Base-by-base conservation (phyloP, 228 moss, liverwort and hornwort genomes). In the Sphagnum magellanicum region DNA sequence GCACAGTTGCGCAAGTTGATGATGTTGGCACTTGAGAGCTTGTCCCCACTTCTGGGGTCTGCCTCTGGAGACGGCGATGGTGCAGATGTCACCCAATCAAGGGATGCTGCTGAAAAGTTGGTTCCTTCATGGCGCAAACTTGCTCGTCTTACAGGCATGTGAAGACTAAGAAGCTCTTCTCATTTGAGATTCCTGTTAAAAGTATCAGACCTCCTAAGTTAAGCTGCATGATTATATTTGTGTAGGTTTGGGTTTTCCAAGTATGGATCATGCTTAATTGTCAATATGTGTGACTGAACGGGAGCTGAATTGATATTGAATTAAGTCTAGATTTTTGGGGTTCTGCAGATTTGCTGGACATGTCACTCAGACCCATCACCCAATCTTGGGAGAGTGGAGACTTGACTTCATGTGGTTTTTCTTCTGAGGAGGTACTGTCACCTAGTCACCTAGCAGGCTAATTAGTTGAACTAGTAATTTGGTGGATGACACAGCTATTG, bases 341-440 rank as follows among this genome's bases (percentile, higher is more conserved):
- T 32, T 61, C 62, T 70, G 69, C 87, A 87, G 87, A 87, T 78
- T 67, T 87, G 66, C 65, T 87, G 76, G 87, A 87, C 65, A 87
- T 87, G 87, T 87, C 87, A 16, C 78, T 87, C 66, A 80, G 81
- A 70, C 87, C 87, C 62, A 83, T 87, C 47, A 83, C 83, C 14
- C 87, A 83, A 52, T 76, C 87, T 53, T 87, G 87, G 87, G 87
- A 87, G 72, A 87, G 68, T 72, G 87, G 87, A 78, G 87, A 87
- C 70, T 70, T 87, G 66, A 74, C 46, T 70, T 74, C 72, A 53
- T 87, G 81, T 74, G 83, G 87, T 68, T 87, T 87, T 70, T 78
- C 76, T 61, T 74, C 80, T 68, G 63, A 74, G 70, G 87, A 83
- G 87, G 87, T 87, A 77, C 32, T 32, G 32, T 32, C 32, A 32